Percentiles rank a stretch among this genome's conserved stretches.
Conservation (phyloP, 2,329 filamentous ascomycete genomes). For the Fusarium armeniacum region DNA sequence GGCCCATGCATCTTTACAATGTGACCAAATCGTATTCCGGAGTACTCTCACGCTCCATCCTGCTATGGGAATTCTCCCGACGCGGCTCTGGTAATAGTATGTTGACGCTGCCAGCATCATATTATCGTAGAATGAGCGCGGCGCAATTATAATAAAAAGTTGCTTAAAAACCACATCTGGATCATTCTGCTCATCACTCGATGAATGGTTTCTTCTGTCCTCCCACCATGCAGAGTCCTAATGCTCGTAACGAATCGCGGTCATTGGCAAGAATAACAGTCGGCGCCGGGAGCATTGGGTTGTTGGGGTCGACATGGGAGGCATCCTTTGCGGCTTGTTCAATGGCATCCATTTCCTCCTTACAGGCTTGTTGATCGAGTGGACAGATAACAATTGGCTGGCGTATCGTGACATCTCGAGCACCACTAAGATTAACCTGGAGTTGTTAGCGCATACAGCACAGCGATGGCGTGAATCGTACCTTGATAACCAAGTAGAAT, state of each 20-base stretch:
- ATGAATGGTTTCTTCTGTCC: conserved; percentile 76
- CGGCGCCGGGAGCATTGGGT: conserved; percentile 90
- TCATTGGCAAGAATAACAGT: conserved; percentile 86
- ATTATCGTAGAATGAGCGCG: conserved; percentile 25
- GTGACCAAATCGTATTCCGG: conserved; percentile 22
- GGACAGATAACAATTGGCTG: conserved; percentile 97
- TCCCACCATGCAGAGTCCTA: conserved; percentile 74
- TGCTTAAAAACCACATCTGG: conserved; percentile 33
- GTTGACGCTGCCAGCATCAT: conserved; percentile 29
- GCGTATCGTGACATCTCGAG: conserved; percentile 87
- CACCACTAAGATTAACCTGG: conserved; percentile 88
- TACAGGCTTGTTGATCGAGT: conserved; percentile 93
- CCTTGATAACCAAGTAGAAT: conserved; percentile 95
- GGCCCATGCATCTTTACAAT: conserved; percentile 12
- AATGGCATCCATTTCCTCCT: conserved; percentile 98
- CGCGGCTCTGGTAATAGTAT: conserved; percentile 35
- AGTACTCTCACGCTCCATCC: conserved; percentile 26
- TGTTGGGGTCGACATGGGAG: conserved; percentile 85
- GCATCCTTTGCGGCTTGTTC: conserved; percentile 96
- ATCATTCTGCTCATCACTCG: conserved; percentile 59
- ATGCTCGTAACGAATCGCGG: conserved; percentile 71
- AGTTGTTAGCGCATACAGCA: conserved; percentile 42
- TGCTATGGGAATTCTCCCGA: conserved; percentile 39
- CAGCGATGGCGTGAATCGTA: conserved; percentile 56
- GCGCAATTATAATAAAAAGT: conserved; percentile 28